These are phyloP conservation scores for Apophysomyces variabilis DNA, from an alignment of 371 early-diverging fungal species.

Conservation along the genomic window DNA sequence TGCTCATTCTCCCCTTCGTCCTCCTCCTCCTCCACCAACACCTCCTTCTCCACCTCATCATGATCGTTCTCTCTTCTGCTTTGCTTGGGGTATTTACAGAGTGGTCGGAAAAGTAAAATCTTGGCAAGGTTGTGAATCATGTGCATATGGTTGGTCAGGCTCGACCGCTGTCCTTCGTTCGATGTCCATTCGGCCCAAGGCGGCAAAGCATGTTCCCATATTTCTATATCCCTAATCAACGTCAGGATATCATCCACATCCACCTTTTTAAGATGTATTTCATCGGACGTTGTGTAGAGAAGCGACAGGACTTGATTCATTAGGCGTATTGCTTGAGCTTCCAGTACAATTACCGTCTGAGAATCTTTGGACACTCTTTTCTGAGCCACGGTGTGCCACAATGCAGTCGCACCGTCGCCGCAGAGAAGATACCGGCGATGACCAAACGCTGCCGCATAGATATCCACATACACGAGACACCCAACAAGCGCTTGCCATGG, in stretches of 20 bases:
- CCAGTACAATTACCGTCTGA: constrained; percentile 21
- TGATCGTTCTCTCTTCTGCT: not conserved
- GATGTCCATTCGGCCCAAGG: constrained; percentile 35
- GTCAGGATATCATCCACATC: constrained; percentile 52
- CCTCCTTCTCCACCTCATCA: no score
- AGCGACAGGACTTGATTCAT: constrained; percentile 24
- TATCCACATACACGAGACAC: constrained; percentile 25
- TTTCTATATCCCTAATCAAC: constrained; percentile 43
- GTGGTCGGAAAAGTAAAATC: constrained; percentile 46
- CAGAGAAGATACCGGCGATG: constrained; percentile 15
- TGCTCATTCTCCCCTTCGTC: constrained; percentile 27
- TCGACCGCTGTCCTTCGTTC: constrained; percentile 3
- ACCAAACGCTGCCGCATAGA: constrained; percentile 26
- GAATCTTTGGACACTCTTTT: constrained; percentile 10
- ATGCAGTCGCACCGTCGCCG: constrained; percentile 17
- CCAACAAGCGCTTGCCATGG: constrained; percentile 27
- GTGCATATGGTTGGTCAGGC: constrained; percentile 34
- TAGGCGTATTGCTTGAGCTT: constrained; percentile 20
- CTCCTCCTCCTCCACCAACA: not conserved
- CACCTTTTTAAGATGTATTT: constrained; percentile 32
- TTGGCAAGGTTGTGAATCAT: constrained; percentile 42
- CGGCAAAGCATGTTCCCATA: constrained; percentile 43
- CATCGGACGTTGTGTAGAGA: constrained; percentile 24
- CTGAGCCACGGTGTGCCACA: constrained; percentile 20
- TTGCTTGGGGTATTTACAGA: constrained; percentile 17